Conservation (phyloP, 805 yeast species). For the Saccharomyces cerevisiae region DNA sequence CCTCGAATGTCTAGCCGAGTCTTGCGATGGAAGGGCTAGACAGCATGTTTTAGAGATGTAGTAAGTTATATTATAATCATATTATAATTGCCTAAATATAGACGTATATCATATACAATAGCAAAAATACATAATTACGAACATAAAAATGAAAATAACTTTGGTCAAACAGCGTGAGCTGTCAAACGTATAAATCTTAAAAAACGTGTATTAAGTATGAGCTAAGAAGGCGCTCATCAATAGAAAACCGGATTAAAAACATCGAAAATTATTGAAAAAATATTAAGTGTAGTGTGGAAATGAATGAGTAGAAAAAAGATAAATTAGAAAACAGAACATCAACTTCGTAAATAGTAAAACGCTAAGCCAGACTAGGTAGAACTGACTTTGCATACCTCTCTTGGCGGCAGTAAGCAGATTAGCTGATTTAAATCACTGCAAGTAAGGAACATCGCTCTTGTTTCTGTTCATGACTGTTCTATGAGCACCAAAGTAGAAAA, state of each 20-base stretch:
- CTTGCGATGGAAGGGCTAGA: not conserved
- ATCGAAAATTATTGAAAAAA: not conserved
- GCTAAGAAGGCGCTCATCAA: not conserved
- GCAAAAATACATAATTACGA: not conserved
- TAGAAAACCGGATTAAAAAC: not conserved
- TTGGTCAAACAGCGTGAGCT: not conserved
- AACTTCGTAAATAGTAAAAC: not conserved
- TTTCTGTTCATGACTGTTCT: conserved; percentile 22
- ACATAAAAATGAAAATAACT: not conserved
- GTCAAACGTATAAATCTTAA: not conserved
- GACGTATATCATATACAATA: not conserved
- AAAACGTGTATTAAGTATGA: not conserved
- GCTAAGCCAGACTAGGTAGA: not conserved
- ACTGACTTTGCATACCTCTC: not conserved
- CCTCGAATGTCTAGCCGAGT: not conserved
- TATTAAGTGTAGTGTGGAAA: not conserved
- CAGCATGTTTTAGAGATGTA: not conserved
- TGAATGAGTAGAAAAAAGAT: not conserved
- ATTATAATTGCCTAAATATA: not conserved
- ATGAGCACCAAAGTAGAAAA: conserved; percentile 22
- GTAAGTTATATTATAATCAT: not conserved
- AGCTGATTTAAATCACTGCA: conserved; percentile 8
- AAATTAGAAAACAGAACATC: not conserved
- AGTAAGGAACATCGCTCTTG: conserved; percentile 21
- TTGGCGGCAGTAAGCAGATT: not conserved